Evolutionary conservation across 2,329 filamentous ascomycete species (phyloP), one percentile per base, ranked within the genome.

Genomic region (Ophiocordyceps robertsii): DNA sequence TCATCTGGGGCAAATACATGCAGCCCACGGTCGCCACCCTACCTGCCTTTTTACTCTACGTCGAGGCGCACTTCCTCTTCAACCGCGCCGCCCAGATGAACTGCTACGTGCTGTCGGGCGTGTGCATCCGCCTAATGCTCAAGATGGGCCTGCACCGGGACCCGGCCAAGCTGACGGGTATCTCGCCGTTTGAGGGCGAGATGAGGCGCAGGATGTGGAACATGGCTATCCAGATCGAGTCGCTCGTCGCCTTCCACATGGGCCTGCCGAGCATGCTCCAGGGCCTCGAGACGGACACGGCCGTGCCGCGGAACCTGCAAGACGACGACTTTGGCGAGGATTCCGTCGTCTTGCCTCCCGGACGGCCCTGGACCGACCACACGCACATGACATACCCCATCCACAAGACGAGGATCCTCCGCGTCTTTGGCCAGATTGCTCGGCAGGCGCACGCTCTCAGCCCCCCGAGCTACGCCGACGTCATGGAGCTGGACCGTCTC

Each of bases 241-340:
- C 79, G 3, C 58, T 84, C 4, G 75, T 80, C 24, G 74, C 77
- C 2, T 82, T 82, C 52, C 79, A 84, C 52, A 69, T 82, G 46
- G 80, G 80, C 2, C 63, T 85, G 42, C 81, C 81, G 3, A 71
- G 71, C 52, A 80, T 83, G 74, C 66, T 82, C 37, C 69, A 77
- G 44, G 66, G 70, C 21, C 72, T 79, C 31, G 78, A 82, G 46
- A 74, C 70, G 38, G 81, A 84, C 52, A 80, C 77, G 0, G 61
- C 67, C 2, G 56, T 76, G 17, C 80, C 80, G 14, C 65, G 68
- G 29, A 83, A 84, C 55, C 56, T 84, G 29, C 66, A 73, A 41
- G 80, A 85, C 53, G 72, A 77, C 29, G 80, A 84, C 53, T 80
- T 84, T 49, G 66, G 68, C 46, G 70, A 77, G 54, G 60, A 74